phyloP scores from a whole-genome alignment of 2,329 filamentous ascomycete genomes.

The Fusarium zealandicum region DNA sequence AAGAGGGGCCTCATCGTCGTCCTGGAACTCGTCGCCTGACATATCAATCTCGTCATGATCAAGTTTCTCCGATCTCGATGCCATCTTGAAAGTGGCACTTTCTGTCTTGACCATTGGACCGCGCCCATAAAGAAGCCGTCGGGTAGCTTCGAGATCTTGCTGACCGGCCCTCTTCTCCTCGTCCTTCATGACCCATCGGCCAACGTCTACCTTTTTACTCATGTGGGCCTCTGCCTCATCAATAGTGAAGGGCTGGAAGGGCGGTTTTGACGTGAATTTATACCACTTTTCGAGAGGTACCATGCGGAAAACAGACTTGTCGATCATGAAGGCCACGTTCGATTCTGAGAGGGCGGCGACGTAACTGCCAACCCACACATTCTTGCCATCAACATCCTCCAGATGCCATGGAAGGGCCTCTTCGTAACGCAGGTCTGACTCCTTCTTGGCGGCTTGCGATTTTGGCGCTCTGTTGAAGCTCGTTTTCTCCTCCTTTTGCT shows the following conservation, averaged over 20 bases:
- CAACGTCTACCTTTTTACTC: constrained; percentile 77
- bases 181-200: constrained; percentile 81
- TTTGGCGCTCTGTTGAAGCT: constrained; percentile 84
- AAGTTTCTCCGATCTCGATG: constrained; percentile 67
- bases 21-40: constrained; percentile 79
- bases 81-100: constrained; percentile 67
- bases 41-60: constrained; percentile 76
- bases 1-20: constrained; percentile 82
- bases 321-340: constrained; percentile 79
- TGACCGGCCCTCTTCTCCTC: constrained; percentile 64
- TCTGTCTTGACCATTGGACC: constrained; percentile 72
- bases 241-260: constrained; percentile 78
- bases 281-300: constrained; percentile 97
- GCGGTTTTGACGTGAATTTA: constrained; percentile 80
- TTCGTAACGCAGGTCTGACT: constrained; percentile 80
- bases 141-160: constrained; percentile 68
- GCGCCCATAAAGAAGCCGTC: constrained; percentile 58
- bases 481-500: constrained; percentile 83
- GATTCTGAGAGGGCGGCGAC: constrained; percentile 87
- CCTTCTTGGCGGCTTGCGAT: constrained; percentile 80
- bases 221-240: constrained; percentile 87
- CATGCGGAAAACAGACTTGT: constrained; percentile 77
- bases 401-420: constrained; percentile 96
- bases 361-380: constrained; percentile 91
- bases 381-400: constrained; percentile 95